A percentile compares a stretch with the other conserved stretches of the same genome.
phyloP scores from a whole-genome alignment of 768 basidiomycete species.

The Naganishia vaughanmartiniae region DNA sequence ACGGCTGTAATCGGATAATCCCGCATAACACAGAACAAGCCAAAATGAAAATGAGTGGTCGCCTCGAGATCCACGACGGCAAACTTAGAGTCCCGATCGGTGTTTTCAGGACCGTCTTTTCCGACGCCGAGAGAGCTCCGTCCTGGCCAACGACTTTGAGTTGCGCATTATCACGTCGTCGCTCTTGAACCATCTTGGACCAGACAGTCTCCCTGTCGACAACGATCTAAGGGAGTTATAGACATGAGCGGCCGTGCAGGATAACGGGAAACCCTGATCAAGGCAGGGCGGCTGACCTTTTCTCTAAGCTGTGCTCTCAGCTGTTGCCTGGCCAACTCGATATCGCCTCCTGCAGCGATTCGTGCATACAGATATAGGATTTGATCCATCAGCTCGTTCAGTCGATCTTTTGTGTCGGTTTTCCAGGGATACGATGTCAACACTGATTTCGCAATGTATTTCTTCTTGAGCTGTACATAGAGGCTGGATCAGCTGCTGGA shows the following conservation, averaged over 20 bases:
- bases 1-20: conserved; percentile 63
- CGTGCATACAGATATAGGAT: conserved; percentile 76
- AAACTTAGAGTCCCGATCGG: conserved; percentile 64
- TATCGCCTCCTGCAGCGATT: conserved; percentile 75
- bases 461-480: conserved; percentile 64
- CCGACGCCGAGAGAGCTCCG: conserved; percentile 44
- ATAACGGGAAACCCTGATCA: background rate
- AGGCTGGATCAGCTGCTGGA: background rate
- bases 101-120: conserved; percentile 61
- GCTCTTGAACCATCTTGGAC: conserved; percentile 62
- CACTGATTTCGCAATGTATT: conserved; percentile 70
- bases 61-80: conserved; percentile 59
- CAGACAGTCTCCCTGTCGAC: conserved; percentile 98
- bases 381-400: conserved; percentile 61
- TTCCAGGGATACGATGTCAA: conserved; percentile 69
- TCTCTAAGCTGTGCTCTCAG: conserved; percentile 83
- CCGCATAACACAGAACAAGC: conserved; percentile 62
- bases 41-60: conserved; percentile 61
- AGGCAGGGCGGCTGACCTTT: conserved; percentile 54
- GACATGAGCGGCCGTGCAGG: conserved; percentile 32
- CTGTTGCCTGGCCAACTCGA: conserved; percentile 68
- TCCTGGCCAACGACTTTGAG: conserved; percentile 54
- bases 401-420: conserved; percentile 61
- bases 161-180: conserved; percentile 60
- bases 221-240: conserved; percentile 59